Base-by-base conservation (phyloP, 306 rosid species). In the Vigna radiata region DNA sequence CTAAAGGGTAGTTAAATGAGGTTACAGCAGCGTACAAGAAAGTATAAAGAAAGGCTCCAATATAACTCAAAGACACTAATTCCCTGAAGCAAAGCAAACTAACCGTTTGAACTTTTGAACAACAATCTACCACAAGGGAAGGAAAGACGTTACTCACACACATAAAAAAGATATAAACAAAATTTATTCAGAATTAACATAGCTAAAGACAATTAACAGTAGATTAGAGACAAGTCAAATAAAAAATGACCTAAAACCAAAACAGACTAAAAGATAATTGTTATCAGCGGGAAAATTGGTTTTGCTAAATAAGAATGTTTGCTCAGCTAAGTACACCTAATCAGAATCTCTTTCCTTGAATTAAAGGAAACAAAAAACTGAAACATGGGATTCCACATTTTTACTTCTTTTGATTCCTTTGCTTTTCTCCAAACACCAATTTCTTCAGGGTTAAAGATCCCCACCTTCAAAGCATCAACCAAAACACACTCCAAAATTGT, bases 71-170 rank as follows among this genome's bases (percentile, higher is more conserved):
- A 78, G 80, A 77, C 86, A 78, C 70, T 74, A 79, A 81, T 79
- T 46, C 76, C 81, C 73, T 68, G 82, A 90, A 85, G 89, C 88
- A 87, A 90, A 86, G 90, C 87, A 86, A 90, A 87, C 87, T 76
- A 74, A 74, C 56, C 27, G 73, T 76, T 75, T 55, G 83, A 75
- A 64, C 55, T 29, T 72, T 73, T 59, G 47, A 46, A 67, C 37
- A 77, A 74, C 66, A 87, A 78, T 67, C 80, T 68, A 79, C 78
- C 70, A 36, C 81, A 44, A 47, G 55, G 11, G 73, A 73, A 83
- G 58, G 63, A 37, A 76, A 67, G 31, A 16, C 58, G 23, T 13
- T 2, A 37, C 15, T 8, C 44, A 7, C 44, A 15, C 43, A 59
- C 3, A 27, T 27, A 36, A 17, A 31, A 36, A 68, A 25, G 39